These are phyloP conservation scores for Dryas drummondii DNA, from an alignment of 306 rosid species.

Conservation along the genomic window DNA sequence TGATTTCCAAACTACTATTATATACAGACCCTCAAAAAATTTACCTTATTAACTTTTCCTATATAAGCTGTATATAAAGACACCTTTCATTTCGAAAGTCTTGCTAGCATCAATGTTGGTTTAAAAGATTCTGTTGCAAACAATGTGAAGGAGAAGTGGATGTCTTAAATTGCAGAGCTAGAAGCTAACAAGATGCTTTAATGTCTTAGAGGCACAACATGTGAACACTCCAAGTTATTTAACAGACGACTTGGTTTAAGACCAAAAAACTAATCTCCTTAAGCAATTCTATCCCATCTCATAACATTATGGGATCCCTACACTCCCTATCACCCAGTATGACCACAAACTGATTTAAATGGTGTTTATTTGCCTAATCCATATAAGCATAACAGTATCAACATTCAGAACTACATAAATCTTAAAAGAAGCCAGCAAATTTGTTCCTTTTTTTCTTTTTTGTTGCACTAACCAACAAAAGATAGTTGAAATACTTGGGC, in stretches of 20 bases:
- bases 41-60: neutral
- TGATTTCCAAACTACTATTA: neutral
- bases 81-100: neutral
- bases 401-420: neutral
- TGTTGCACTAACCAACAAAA: neutral
- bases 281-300: neutral
- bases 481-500: neutral
- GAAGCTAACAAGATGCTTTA: neutral
- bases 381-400: neutral
- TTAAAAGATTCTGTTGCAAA: neutral
- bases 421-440: neutral
- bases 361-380: too few species aligned
- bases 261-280: neutral
- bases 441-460: neutral
- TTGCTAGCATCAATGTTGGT: neutral
- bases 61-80: neutral
- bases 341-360: too few species aligned
- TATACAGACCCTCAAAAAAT: neutral
- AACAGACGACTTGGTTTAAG: neutral
- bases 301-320: too few species aligned
- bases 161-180: neutral
- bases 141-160: neutral
- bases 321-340: too few species aligned
- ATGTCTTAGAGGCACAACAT: neutral
- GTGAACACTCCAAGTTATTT: neutral